Evolutionary conservation across 1,284 basidiomycete genomes (phyloP).

Genomic region (Ceratobasidium sp.): DNA sequence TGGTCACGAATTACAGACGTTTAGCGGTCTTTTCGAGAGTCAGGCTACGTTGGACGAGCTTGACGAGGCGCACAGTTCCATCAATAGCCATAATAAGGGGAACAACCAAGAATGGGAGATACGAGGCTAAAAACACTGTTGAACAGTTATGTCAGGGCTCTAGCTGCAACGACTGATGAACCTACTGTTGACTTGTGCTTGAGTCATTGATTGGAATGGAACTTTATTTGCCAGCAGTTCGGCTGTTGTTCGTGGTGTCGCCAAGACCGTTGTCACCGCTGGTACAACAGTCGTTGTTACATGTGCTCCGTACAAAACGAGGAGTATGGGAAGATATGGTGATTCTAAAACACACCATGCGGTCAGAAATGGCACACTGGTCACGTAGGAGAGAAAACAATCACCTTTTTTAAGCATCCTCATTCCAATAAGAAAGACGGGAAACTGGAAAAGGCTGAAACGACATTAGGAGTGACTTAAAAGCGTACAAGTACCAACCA

Average conservation of each 20-base stretch:
- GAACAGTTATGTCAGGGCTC: not conserved
- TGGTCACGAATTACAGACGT: constrained; percentile 1
- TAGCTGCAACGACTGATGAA: not conserved
- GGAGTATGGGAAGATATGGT: constrained; percentile 23
- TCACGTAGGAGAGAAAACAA: constrained; percentile 46
- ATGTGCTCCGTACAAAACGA: constrained; percentile 35
- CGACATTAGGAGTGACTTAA: not conserved
- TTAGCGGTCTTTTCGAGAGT: constrained; percentile 28
- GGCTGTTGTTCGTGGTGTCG: constrained; percentile 17
- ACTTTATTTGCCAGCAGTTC: not conserved
- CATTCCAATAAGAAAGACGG: constrained; percentile 76
- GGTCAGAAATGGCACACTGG: not conserved
- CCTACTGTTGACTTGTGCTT: constrained; percentile 31
- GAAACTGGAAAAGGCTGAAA: constrained; percentile 75
- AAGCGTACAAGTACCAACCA: constrained; percentile 48
- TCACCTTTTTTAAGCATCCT: constrained; percentile 72
- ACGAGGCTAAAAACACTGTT: constrained; percentile 38
- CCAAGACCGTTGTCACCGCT: constrained; percentile 35
- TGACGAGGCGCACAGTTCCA: constrained; percentile 19
- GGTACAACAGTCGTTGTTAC: constrained; percentile 38
- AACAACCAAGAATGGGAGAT: constrained; percentile 43
- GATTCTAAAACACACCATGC: constrained; percentile 3
- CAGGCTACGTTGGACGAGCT: constrained; percentile 24
- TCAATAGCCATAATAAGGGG: constrained; percentile 42
- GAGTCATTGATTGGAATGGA: constrained; percentile 29